These are phyloP conservation scores for Rhizophagus sp. DNA, from an alignment of 192 early-diverging fungal genomes.

Conservation along the genomic window DNA sequence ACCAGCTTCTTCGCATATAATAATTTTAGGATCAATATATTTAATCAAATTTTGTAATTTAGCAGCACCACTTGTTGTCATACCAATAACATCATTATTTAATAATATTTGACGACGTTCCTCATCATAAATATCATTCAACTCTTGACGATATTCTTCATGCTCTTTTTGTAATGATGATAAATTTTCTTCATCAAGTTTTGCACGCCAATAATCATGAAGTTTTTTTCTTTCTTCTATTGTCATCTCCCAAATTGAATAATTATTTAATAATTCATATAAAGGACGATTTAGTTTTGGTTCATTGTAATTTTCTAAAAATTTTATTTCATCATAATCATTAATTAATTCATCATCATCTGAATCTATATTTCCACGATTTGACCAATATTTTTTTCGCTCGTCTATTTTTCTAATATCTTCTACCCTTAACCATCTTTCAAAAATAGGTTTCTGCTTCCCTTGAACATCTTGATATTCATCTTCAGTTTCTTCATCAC, in stretches of 20 bases:
- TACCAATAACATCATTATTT: constrained; percentile 48
- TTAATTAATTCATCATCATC: neutral
- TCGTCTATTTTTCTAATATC: no score
- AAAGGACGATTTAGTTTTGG: constrained; percentile 30
- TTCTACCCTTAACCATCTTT: constrained; percentile 20
- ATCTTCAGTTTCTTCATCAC: no score
- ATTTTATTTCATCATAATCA: no score
- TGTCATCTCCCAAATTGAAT: constrained; percentile 54
- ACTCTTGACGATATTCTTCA: neutral
- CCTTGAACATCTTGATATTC: neutral
- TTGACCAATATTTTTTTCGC: no score
- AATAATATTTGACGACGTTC: constrained; percentile 32
- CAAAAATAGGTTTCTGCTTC: constrained; percentile 10
- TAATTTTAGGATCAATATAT: constrained; percentile 27
- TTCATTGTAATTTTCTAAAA: no score
- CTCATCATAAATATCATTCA: constrained; percentile 38
- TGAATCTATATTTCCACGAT: no score
- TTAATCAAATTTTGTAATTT: constrained; percentile 45
- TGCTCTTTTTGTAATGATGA: neutral
- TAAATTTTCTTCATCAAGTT: constrained; percentile 34
- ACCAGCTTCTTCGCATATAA: constrained; percentile 48
- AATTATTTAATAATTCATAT: constrained; percentile 30
- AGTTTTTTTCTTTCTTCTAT: constrained; percentile 41
- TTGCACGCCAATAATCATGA: constrained; percentile 37
- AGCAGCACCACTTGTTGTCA: constrained; percentile 63